phyloP scores from a whole-genome alignment of 805 yeast genomes.

The Debaryomyces castellii region DNA sequence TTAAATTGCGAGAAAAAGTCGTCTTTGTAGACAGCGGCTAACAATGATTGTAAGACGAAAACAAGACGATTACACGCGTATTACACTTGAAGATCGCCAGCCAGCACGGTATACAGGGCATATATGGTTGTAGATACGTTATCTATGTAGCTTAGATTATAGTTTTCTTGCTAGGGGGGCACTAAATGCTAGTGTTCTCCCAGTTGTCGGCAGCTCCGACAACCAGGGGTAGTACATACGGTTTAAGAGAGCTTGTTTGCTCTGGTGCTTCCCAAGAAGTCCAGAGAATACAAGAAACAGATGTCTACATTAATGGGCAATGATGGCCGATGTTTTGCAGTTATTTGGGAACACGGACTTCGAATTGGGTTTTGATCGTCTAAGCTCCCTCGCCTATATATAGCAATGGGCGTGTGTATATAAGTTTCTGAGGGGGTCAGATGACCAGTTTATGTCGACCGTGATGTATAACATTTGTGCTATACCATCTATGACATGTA shows the following conservation, averaged over 20 bases:
- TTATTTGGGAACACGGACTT: neutral
- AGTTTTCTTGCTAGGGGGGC: neutral
- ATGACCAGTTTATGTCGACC: no score
- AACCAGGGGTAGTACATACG: no score
- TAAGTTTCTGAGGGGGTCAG: neutral
- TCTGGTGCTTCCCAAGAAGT: no score
- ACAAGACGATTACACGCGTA: neutral
- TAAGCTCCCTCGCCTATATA: neutral
- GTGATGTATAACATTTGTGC: no score
- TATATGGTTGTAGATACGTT: neutral
- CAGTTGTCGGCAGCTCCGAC: no score
- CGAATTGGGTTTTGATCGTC: neutral
- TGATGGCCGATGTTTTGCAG: neutral
- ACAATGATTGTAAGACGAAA: neutral
- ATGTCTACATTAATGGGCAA: no score
- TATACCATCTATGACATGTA: no score
- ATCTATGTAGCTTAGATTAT: no score
- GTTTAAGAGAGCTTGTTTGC: no score
- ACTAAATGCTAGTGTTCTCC: no score
- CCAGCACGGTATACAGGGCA: neutral
- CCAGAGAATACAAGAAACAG: no score
- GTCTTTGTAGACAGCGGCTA: neutral
- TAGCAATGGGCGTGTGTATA: neutral
- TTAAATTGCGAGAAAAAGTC: constrained; percentile 5
- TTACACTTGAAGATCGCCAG: neutral